Evolutionary conservation across 495 filamentous ascomycete genomes (phyloP), one percentile per base, ranked within the genome.

Genomic region (Neurospora tetraspora): DNA sequence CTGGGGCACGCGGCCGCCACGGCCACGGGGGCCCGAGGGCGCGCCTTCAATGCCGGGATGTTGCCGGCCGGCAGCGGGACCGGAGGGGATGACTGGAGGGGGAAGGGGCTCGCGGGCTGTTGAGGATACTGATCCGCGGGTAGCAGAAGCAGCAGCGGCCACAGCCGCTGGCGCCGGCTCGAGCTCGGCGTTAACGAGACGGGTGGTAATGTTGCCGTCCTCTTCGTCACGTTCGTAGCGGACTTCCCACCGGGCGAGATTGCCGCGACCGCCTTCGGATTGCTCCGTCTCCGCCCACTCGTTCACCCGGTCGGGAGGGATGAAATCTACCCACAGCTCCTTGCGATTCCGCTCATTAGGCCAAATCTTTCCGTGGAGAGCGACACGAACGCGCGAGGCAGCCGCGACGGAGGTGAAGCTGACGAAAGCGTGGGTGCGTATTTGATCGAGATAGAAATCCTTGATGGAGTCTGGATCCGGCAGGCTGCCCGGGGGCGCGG

Each of bases 401-500:
- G 91, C 89, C 2, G 90, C 82, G 39, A 90, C 80, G 71, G 81
- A 89, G 34, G 82, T 80, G 76, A 99, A 96, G 20, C 84, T 81
- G 39, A 91, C 91, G 77, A 98, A 91, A 61, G 93, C 93, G 77
- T 99, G 96, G 0, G 94, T 96, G 71, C 91, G 90, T 80, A 99
- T 93, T 4, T 84, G 79, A 78, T 99, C 94, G 38, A 98, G 85
- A 77, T 91, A 92, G 80, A 96, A 94, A 37, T 88, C 82, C 16
- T 85, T 78, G 10, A 98, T 82, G 14, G 88, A 79, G 27, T 85
- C 83, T 1, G 84, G 75, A 53, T 91, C 84, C 3, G 83, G 79
- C 11, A 83, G 77, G 42, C 79, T 71, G 39, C 84, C 85, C 6
- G 88, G 85, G 2, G 90, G 81, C 2, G 91, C 83, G 16, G 92